phyloP scores from a whole-genome alignment of 768 basidiomycete genomes.

The Tephrocybe sp. region DNA sequence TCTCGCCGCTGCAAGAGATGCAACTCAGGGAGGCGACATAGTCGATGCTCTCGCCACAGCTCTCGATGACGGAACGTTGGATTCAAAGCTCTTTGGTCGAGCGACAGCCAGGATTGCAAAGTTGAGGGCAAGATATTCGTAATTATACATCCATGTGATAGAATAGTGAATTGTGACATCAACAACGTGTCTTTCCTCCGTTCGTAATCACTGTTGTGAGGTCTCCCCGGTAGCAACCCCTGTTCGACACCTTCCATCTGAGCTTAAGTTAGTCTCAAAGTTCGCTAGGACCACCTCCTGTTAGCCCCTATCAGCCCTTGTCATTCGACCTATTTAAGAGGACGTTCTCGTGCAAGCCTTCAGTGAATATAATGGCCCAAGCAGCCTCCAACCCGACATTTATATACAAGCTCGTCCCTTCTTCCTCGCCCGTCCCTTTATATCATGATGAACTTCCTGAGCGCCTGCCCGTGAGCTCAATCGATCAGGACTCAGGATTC shows the following conservation, averaged over 20 bases:
- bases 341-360: no score
- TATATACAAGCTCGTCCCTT: constrained; percentile 60
- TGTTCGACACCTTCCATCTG: no score
- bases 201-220: neutral
- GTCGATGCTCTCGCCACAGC: constrained; percentile 14
- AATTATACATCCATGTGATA: neutral
- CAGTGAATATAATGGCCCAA: no score
- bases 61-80: constrained; percentile 11
- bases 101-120: constrained; percentile 11
- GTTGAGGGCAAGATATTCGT: constrained; percentile 7
- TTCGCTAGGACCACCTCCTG: no score
- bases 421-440: constrained; percentile 36
- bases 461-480: constrained; percentile 47
- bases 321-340: no score
- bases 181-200: no score
- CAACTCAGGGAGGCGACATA: constrained; percentile 8
- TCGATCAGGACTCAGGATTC: constrained; percentile 47
- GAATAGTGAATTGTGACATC: no score
- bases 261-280: no score
- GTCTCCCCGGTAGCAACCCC: no score
- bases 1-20: constrained; percentile 6
- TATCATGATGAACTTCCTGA: constrained; percentile 35
- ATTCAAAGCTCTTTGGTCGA: constrained; percentile 7
- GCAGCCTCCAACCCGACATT: constrained; percentile 39
- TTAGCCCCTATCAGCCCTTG: no score